Conservation (phyloP, 1,284 basidiomycete genomes). For the Schizophyllum amplum region DNA sequence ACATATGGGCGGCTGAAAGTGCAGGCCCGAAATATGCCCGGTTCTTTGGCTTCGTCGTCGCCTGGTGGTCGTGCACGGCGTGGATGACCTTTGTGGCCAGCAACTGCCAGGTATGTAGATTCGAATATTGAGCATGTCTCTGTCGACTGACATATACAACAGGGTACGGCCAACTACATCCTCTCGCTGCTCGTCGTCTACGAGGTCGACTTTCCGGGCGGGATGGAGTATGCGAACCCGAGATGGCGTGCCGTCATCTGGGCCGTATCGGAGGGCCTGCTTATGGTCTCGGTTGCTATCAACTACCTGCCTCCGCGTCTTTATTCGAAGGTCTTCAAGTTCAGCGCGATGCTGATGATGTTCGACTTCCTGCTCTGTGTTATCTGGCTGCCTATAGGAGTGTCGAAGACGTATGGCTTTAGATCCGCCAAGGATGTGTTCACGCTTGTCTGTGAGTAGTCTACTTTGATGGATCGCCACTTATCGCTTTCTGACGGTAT, state of each 20-base stretch:
- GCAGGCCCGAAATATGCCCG: conserved; percentile 77
- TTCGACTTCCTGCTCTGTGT: conserved; percentile 79
- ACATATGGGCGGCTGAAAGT: conserved; percentile 86
- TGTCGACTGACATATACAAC: conserved; percentile 5
- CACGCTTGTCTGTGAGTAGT: conserved; percentile 62
- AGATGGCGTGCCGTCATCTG: conserved; percentile 81
- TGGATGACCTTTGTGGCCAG: conserved; percentile 87
- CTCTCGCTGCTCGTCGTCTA: conserved; percentile 76
- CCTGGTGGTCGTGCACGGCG: conserved; percentile 84
- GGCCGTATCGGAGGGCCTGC: conserved; percentile 65
- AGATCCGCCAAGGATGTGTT: conserved; percentile 74
- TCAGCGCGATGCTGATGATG: conserved; percentile 66
- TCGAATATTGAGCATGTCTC: conserved; percentile 1
- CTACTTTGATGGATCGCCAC: conserved; percentile 1
- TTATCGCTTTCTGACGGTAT: background rate
- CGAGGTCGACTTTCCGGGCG: conserved; percentile 74
- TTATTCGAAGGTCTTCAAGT: conserved; percentile 70
- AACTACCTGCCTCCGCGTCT: conserved; percentile 73
- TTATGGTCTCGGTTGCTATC: conserved; percentile 63
- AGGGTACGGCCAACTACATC: conserved; percentile 81
- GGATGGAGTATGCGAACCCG: conserved; percentile 56
- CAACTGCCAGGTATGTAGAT: conserved; percentile 61
- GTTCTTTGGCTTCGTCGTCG: conserved; percentile 80
- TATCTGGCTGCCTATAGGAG: conserved; percentile 85
- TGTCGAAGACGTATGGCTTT: conserved; percentile 77